Evolutionary conservation across 2,329 filamentous ascomycete species (phyloP).

Genomic region (Zalaria obscura): DNA sequence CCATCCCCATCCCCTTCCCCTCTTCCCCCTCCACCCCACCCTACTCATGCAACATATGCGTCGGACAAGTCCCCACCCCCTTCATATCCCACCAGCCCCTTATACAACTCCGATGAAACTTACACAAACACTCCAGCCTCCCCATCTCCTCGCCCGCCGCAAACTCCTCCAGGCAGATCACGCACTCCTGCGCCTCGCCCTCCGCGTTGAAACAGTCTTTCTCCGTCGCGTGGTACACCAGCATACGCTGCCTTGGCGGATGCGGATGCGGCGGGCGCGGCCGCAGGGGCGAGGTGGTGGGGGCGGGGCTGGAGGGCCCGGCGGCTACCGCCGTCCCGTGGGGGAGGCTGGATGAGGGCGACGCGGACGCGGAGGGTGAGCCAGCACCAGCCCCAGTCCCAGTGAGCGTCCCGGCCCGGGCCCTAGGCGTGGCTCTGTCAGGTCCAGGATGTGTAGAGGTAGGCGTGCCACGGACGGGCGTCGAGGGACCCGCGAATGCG

Average conservation of each 20-base stretch:
- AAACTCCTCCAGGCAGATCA: conserved; percentile 53
- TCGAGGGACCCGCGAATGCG: conserved; percentile 2
- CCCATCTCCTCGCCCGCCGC: conserved; percentile 44
- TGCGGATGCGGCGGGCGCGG: conserved; percentile 9
- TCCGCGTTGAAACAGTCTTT: conserved; percentile 47
- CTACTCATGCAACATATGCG: conserved; percentile 36
- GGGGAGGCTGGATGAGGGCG: neutral
- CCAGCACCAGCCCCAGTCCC: neutral
- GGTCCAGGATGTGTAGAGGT: no score
- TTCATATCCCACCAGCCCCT: conserved; percentile 44
- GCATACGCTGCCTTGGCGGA: conserved; percentile 26
- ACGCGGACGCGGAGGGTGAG: neutral
- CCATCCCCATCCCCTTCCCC: neutral
- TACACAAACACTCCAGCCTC: conserved; percentile 48
- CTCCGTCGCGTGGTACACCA: conserved; percentile 43
- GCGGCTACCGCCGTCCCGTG: conserved; percentile 3
- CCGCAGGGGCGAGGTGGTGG: conserved; percentile 6
- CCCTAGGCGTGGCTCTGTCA: no score
- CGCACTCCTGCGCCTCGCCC: conserved; percentile 39
- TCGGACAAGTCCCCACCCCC: conserved; percentile 43
- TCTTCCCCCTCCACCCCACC: conserved; percentile 1
- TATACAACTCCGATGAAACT: conserved; percentile 48
- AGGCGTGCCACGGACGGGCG: neutral
- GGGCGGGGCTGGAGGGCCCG: conserved; percentile 3
- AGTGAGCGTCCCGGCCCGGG: no score